Conservation (phyloP, 2,329 filamentous ascomycete genomes). For the Clarireedia homoeocarpa region DNA sequence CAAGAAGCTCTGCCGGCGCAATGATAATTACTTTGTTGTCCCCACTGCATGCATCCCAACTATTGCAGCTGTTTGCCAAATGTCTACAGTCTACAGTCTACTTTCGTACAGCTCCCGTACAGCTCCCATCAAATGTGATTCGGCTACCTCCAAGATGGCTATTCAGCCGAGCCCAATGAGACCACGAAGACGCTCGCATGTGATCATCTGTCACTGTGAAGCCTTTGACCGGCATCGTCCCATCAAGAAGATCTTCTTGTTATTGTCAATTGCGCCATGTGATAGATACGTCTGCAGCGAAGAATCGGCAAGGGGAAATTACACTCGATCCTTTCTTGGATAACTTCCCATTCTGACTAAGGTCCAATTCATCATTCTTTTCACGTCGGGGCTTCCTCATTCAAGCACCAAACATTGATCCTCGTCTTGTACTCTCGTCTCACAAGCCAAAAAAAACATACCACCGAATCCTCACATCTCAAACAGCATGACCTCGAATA, state of each 20-base stretch:
- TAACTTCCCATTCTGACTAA: background rate
- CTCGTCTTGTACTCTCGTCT: background rate
- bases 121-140: too few relatives aligned
- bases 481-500: background rate
- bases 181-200: background rate
- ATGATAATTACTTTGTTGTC: too few relatives aligned
- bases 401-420: background rate
- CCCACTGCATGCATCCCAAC: too few relatives aligned
- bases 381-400: too few relatives aligned
- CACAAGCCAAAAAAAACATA: conserved; percentile 6
- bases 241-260: background rate
- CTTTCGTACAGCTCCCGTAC: too few relatives aligned
- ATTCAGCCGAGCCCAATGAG: background rate
- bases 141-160: background rate
- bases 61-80: too few relatives aligned
- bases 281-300: background rate
- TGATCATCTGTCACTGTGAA: background rate
- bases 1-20: too few relatives aligned
- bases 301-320: background rate
- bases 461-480: background rate
- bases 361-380: background rate
- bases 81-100: too few relatives aligned
- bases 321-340: background rate
- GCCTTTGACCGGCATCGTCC: background rate
- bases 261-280: background rate